Percentiles rank a stretch among this genome's conserved stretches.
Evolutionary conservation across 1,284 basidiomycete species (phyloP).

Genomic region (Malassezia globosa): DNA sequence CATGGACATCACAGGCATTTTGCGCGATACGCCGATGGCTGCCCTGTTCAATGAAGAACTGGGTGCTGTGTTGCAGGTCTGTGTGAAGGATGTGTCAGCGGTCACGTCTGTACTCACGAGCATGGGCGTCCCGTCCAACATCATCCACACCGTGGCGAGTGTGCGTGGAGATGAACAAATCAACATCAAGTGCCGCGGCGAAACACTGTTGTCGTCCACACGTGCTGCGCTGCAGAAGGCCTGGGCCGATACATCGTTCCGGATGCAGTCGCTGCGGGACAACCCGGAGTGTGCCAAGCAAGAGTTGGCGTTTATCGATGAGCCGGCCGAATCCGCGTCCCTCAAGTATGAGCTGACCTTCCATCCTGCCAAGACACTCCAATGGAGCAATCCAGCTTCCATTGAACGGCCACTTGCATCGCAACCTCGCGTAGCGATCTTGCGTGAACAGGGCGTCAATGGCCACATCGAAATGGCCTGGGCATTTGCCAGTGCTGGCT

Average conservation of each 20-base stretch:
- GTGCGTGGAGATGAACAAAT: conserved; percentile 52
- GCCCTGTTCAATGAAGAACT: conserved; percentile 92
- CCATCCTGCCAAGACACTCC: conserved; percentile 30
- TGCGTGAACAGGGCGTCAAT: conserved; percentile 96
- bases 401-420: conserved; percentile 33
- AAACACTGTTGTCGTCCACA: conserved; percentile 28
- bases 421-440: conserved; percentile 80
- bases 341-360: conserved; percentile 37
- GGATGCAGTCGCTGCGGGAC: conserved; percentile 81
- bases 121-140: conserved; percentile 61
- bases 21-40: conserved; percentile 51
- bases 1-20: conserved; percentile 56
- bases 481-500: conserved; percentile 85
- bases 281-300: conserved; percentile 65
- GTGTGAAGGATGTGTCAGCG: conserved; percentile 54
- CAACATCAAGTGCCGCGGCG: conserved; percentile 47
- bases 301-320: conserved; percentile 66
- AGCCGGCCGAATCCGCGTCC: conserved; percentile 48
- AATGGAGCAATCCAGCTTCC: conserved; percentile 13
- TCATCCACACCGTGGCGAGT: conserved; percentile 65
- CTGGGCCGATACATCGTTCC: conserved; percentile 90
- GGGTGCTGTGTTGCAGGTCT: conserved; percentile 81
- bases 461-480: conserved; percentile 98
- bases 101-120: conserved; percentile 59
- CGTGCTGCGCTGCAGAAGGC: conserved; percentile 65